These are phyloP conservation scores for Plasmodium yoelii DNA, from an alignment of 169 alveolate species.

Conservation along the genomic window DNA sequence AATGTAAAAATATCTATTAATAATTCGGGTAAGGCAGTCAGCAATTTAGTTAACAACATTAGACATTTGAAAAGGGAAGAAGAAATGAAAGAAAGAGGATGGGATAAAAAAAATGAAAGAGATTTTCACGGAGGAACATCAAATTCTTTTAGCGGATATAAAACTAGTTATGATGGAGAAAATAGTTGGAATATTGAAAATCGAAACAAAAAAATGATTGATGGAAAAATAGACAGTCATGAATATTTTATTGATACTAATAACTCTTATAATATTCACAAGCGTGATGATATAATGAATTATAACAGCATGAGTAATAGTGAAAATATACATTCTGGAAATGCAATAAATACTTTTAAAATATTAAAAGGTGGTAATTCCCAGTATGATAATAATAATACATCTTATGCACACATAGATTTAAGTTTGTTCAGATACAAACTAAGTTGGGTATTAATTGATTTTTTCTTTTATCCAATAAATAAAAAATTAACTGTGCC, in stretches of 20 bases:
- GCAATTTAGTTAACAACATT: slow-evolving; percentile 24
- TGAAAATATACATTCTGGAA: not conserved
- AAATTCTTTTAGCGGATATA: not conserved
- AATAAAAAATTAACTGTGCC: slow-evolving; percentile 63
- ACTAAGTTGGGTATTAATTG: slow-evolving; percentile 73
- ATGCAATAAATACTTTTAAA: not conserved
- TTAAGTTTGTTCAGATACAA: slow-evolving; percentile 72
- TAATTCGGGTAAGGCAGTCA: slow-evolving; percentile 3
- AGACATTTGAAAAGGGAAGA: slow-evolving; percentile 40
- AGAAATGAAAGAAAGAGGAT: slow-evolving; percentile 12
- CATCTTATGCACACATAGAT: slow-evolving; percentile 21
- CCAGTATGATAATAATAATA: not conserved
- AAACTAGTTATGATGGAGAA: slow-evolving; percentile 1
- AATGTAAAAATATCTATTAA: slow-evolving; percentile 30
- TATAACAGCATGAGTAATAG: not conserved
- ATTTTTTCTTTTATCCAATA: slow-evolving; percentile 69
- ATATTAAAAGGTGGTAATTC: slow-evolving; percentile 1
- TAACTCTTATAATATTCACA: too few relatives aligned
- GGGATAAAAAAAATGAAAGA: not conserved
- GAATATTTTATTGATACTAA: too few relatives aligned
- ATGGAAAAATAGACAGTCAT: not conserved
- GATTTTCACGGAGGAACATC: not conserved
- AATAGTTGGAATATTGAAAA: not conserved
- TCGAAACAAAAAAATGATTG: not conserved
- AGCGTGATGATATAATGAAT: too few relatives aligned